These are phyloP conservation scores for Lineolata rhizophorae DNA, from an alignment of 495 filamentous ascomycete species.

Conservation along the genomic window DNA sequence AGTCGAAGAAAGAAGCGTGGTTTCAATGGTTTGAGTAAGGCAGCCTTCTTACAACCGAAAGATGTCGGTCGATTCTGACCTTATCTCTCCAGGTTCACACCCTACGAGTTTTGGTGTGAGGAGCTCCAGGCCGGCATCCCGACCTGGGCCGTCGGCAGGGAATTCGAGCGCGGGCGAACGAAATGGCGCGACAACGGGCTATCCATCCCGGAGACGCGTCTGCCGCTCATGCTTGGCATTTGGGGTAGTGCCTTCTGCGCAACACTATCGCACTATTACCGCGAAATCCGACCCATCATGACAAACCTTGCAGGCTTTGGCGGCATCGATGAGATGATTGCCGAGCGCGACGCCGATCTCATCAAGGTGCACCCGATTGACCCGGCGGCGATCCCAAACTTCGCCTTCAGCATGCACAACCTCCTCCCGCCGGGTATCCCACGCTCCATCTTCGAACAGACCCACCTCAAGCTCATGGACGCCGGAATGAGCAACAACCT, in stretches of 20 bases:
- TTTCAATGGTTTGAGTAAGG: constrained; percentile 86
- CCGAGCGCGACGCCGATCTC: constrained; percentile 56
- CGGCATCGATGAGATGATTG: constrained; percentile 70
- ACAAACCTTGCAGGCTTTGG: constrained; percentile 49
- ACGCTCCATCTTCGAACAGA: constrained; percentile 40
- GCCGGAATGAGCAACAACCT: constrained; percentile 97
- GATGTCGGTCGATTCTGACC: not conserved
- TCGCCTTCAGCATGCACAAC: constrained; percentile 52
- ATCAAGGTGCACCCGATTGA: constrained; percentile 84
- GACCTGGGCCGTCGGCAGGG: constrained; percentile 75
- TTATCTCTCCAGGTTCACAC: constrained; percentile 32
- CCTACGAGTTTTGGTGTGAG: constrained; percentile 92
- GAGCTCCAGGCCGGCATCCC: constrained; percentile 81
- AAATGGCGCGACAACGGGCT: constrained; percentile 33
- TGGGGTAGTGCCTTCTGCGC: constrained; percentile 95
- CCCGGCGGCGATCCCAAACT: constrained; percentile 75
- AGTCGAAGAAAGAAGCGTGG: constrained; percentile 57
- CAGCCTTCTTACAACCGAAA: not conserved
- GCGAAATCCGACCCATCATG: constrained; percentile 65
- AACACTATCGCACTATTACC: constrained; percentile 86
- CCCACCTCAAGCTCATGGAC: constrained; percentile 74
- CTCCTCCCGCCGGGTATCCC: constrained; percentile 49
- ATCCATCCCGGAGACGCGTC: constrained; percentile 56
- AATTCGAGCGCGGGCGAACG: constrained; percentile 50
- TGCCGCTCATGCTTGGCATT: constrained; percentile 69